Percentiles rank a stretch among this genome's conserved stretches.
phyloP scores from a whole-genome alignment of 306 rosid species.

The Dryas octopetala region DNA sequence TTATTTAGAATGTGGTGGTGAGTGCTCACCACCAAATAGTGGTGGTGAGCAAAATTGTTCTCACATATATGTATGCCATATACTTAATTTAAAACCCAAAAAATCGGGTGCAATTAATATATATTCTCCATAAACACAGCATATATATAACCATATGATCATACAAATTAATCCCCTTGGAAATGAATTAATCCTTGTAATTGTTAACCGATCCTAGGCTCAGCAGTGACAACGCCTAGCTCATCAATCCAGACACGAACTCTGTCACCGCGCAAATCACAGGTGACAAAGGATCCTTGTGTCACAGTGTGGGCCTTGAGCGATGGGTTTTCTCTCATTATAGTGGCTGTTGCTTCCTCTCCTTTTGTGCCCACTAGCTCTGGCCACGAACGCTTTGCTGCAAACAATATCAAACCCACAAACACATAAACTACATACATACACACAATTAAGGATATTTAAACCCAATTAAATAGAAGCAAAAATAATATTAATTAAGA shows the following conservation, averaged over 20 bases:
- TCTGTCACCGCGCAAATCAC: constrained; percentile 44
- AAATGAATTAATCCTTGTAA: not conserved
- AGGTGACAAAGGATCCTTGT: constrained; percentile 27
- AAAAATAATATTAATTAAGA: not conserved
- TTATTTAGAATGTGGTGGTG: no score
- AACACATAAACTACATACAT: not conserved
- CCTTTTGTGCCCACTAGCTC: constrained; percentile 50
- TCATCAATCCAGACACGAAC: constrained; percentile 48
- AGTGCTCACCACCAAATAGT: no score
- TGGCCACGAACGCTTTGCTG: constrained; percentile 39
- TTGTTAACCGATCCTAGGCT: constrained; percentile 41
- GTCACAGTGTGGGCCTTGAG: constrained; percentile 31
- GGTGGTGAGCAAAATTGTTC: no score
- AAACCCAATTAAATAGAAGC: not conserved
- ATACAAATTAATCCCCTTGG: no score
- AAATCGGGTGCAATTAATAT: no score
- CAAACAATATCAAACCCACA: not conserved
- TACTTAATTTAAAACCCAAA: no score
- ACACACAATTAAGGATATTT: not conserved
- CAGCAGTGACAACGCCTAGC: constrained; percentile 21
- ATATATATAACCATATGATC: no score
- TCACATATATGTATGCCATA: no score
- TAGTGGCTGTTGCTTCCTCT: constrained; percentile 35
- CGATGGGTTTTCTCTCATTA: constrained; percentile 39
- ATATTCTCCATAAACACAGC: no score